Percentiles rank a stretch among this genome's conserved stretches.
phyloP scores from a whole-genome alignment of 192 early-diverging fungal species.

The Geranomyces michiganensis region DNA sequence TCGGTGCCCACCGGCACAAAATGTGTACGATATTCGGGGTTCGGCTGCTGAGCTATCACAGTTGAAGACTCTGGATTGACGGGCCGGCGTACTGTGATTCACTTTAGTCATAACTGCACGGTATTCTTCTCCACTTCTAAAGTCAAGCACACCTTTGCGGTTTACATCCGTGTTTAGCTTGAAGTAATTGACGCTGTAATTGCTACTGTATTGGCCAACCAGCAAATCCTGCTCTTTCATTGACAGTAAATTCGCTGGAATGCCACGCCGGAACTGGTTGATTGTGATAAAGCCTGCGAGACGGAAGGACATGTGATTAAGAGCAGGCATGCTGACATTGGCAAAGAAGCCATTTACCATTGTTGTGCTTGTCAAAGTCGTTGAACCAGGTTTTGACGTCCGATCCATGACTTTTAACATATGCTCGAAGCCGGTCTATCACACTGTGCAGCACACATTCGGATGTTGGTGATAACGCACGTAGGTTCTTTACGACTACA shows the following conservation, averaged over 20 bases:
- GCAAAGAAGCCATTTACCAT: constrained; percentile 33
- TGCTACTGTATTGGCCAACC: constrained; percentile 46
- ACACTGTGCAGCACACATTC: constrained; percentile 39
- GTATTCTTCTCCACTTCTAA: not conserved
- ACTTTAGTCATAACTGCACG: not conserved
- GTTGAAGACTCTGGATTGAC: constrained; percentile 1
- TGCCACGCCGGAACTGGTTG: constrained; percentile 60
- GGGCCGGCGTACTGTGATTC: not conserved
- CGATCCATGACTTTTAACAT: constrained; percentile 57
- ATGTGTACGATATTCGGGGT: constrained; percentile 35
- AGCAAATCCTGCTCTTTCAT: constrained; percentile 54
- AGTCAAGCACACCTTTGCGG: constrained; percentile 44
- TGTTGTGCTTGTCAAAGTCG: constrained; percentile 65
- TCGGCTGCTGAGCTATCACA: constrained; percentile 21
- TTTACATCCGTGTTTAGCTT: constrained; percentile 64
- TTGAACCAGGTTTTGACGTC: constrained; percentile 65
- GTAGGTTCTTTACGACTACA: constrained; percentile 46
- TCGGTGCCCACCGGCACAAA: constrained; percentile 59
- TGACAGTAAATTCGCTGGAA: constrained; percentile 52
- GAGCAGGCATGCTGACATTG: not conserved
- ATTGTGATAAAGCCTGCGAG: constrained; percentile 49
- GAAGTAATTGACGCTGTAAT: constrained; percentile 60
- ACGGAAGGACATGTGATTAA: not conserved
- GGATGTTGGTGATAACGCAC: constrained; percentile 47
- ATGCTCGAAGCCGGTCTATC: constrained; percentile 46